Base-by-base conservation (phyloP, 1,284 basidiomycete genomes). In the Ceratobasidium sp. region DNA sequence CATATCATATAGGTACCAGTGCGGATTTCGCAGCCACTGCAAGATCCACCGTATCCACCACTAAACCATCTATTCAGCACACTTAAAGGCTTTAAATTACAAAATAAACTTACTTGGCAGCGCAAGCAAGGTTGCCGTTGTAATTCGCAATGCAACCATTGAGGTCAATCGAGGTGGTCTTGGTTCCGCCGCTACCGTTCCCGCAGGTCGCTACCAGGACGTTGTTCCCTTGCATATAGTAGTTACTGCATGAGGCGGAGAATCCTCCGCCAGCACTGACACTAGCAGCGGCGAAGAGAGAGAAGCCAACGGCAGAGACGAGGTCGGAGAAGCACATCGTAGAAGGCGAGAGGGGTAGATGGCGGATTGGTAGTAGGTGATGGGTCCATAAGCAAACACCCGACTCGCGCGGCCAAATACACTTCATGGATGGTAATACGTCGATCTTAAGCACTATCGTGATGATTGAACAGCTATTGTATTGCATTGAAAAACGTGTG, bases 1-100 rank as follows among this genome's bases (percentile, higher is more conserved):
- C 57, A 60, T 9, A 33, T 60, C 57, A 60, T 60, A 36, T 60
- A 60, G 4, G 57, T 60, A 41, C 57, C 57, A 19, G 57, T 60
- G 33, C 33, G 57, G n/a, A 60, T 60, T 19, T 41, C 15, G 57
- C 57, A 60, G 17, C 57, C 57, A n/a, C 57, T 60, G 57, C 57
- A 60, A 5, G 57, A 60, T 31, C 57, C 57, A 36, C 57, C 57
- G 19, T 31, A 60, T 33, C 57, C 57, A 19, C 57, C 57, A n/a
- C 57, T 60, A 19, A n/a, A 36, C 4, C 11, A 41, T 4, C 4
- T 41, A 11, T 5, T 41, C 6, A n/a, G 41, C n/a, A 60, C 24
- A 6, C 5, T 41, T 14, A 60, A 36, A 33, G 33, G 36, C 41
- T n/a, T 57, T 29, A 27, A 57, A 31, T 7, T 51, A n/a, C 50